Conservation (phyloP, 495 filamentous ascomycete species). For the Penicillium herquei region DNA sequence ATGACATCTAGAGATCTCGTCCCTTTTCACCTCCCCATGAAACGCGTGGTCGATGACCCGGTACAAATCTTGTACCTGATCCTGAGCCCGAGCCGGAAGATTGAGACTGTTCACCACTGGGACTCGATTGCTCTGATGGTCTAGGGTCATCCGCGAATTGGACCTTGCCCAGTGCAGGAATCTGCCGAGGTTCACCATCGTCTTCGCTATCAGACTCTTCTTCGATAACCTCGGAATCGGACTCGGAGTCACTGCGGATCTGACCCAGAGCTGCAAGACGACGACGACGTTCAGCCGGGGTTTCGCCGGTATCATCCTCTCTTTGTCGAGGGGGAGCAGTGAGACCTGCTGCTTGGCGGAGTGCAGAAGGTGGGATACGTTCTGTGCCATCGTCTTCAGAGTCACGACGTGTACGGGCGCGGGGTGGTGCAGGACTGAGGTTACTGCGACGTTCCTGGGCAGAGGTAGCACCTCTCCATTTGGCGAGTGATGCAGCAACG, state of each 20-base stretch:
- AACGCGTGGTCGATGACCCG: conserved; percentile 22
- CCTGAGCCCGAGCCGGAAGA: conserved; percentile 21
- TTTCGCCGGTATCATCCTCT: conserved; percentile 61
- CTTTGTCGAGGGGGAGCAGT: conserved; percentile 22
- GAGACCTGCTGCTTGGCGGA: conserved; percentile 39
- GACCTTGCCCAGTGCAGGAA: conserved; percentile 21
- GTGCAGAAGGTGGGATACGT: conserved; percentile 47
- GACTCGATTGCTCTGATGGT: conserved; percentile 14
- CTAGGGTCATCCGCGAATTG: conserved; percentile 34
- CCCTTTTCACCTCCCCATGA: conserved; percentile 34
- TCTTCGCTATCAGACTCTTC: conserved; percentile 35
- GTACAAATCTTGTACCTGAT: conserved; percentile 7
- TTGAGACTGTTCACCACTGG: conserved; percentile 6
- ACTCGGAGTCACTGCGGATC: conserved; percentile 53
- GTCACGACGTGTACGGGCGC: conserved; percentile 40
- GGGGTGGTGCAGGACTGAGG: conserved; percentile 27
- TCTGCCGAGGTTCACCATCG: conserved; percentile 18
- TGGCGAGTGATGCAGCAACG: conserved; percentile 44
- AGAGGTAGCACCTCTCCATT: conserved; percentile 40
- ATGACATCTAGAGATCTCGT: conserved; percentile 7
- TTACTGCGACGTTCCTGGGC: conserved; percentile 52
- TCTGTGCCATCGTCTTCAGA: conserved; percentile 60
- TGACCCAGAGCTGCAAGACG: conserved; percentile 83
- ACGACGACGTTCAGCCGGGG: conserved; percentile 76
- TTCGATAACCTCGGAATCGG: conserved; percentile 47